Evolutionary conservation across 441 rosid species (phyloP), one percentile per base, ranked within the genome.

Genomic region (Erysimum pusillum): DNA sequence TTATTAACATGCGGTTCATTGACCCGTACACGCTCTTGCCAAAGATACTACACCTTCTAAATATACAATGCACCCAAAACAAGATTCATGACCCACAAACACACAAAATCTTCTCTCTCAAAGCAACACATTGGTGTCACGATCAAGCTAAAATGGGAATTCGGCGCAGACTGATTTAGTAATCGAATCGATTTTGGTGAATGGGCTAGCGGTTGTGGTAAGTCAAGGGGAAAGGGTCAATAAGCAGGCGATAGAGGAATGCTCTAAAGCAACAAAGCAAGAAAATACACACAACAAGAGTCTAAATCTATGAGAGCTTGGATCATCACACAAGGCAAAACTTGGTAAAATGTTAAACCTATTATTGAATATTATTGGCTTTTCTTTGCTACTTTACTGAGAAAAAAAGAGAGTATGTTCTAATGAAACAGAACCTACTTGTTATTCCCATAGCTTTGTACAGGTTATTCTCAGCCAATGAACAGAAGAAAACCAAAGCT

Each of bases 401-500:
- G n/a, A 5, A 32, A 39, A 9, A 67, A n/a, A 22, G 36, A 25
- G 42, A 51, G 17, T n/a, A 63, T 31, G 54, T 31, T 63, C 54
- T 14, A 39, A 28, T 41, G 39, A 46, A 34, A 63, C 35, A 73
- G 69, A 73, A 41, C 63, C 60, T 73, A 52, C 45, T 46, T 15
- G 31, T 42, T 51, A n/a, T 49, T 49, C 52, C 59, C 69, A 10
- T 34, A 59, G 46, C 54, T 59, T 52, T 73, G 46, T 56, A 46
- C 64, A 73, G 34, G 25, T 54, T 74, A 64, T 74, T 74, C 42
- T 61, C 32, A 74, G 70, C 70, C 54, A 74, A 32, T 70, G 44
- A 46, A 45, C 56, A 32, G 6, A 46, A 17, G 42, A 46, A 15
- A 18, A 17, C 4, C 18, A 17, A 15, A 59, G 18, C 20, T 44